Percentiles rank a stretch among this genome's conserved stretches.
These are phyloP conservation scores for Balakata baccata DNA, from an alignment of 345 rosid genomes.

Conservation along the genomic window DNA sequence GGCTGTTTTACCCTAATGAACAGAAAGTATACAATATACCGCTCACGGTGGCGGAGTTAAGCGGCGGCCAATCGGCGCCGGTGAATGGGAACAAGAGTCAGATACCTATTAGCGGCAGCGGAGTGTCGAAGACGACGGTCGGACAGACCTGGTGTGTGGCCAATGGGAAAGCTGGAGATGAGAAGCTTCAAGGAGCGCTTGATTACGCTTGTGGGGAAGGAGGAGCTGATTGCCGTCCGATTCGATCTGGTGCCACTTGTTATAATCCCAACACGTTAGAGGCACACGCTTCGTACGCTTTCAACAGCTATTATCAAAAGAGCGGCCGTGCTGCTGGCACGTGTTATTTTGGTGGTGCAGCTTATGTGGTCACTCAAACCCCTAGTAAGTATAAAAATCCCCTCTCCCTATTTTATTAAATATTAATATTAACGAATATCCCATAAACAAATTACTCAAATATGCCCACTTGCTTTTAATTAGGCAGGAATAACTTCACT, in stretches of 20 bases:
- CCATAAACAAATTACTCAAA: too few species aligned
- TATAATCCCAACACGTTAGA: slow-evolving; percentile 66
- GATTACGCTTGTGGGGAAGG: slow-evolving; percentile 94
- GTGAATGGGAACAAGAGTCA: slow-evolving; percentile 28
- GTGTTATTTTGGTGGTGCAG: slow-evolving; percentile 88
- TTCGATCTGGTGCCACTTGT: slow-evolving; percentile 69
- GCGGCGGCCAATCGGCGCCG: slow-evolving; percentile 22
- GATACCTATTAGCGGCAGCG: slow-evolving; percentile 22
- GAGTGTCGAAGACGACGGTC: slow-evolving; percentile 11
- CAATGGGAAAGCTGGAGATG: slow-evolving; percentile 48
- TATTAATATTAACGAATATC: too few species aligned
- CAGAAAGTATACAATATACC: slow-evolving; percentile 24
- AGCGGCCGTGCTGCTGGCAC: slow-evolving; percentile 61
- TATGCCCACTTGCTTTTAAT: too few species aligned
- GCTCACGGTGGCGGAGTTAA: slow-evolving; percentile 14
- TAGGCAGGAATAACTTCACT: too few species aligned
- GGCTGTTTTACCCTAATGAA: slow-evolving; percentile 28
- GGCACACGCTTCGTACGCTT: slow-evolving; percentile 95
- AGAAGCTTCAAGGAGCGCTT: slow-evolving; percentile 61
- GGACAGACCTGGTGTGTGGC: slow-evolving; percentile 80
- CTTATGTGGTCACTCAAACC: slow-evolving; percentile 67
- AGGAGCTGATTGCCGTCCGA: slow-evolving; percentile 75
- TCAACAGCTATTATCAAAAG: slow-evolving; percentile 89
- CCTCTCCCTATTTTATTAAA: not conserved
- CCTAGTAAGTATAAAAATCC: slow-evolving; percentile 55